Evolutionary conservation across 345 rosid species (phyloP), one percentile per base, ranked within the genome.

Genomic region (Eucalyptus cloeziana): DNA sequence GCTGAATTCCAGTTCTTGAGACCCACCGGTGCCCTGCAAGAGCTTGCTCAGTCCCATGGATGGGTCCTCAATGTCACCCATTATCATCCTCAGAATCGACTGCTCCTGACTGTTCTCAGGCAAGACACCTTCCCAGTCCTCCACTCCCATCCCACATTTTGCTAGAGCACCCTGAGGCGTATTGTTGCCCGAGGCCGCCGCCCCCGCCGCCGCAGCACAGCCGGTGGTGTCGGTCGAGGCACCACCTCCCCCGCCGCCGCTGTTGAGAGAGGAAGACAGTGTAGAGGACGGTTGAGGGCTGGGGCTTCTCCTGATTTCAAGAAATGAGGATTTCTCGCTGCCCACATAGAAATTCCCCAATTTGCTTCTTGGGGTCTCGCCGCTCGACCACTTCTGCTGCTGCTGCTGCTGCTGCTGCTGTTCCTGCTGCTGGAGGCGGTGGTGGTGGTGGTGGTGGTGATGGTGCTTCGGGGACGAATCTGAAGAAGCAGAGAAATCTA

Each of bases 211-310:
- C 83, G 83, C 83, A 6, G 83, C 83, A 3, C 83, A 24, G 8
- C 83, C 47, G 45, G 83, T 76, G 83, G 83, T 76, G 83, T 76
- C 83, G 83, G 83, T 76, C 83, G 83, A 76, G 83, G 83, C 83
- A 76, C 47, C 83, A 76, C 83, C 83, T 76, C 83, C 83, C 24
- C 83, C 83, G 47, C 83, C 83, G 47, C 91, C 91, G 87, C 92
- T 90, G 94, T 94, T 93, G 92, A 91, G 90, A 88, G 96, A 93
- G 89, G 95, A 94, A 62, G 96, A 95, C 90, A 93, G 95, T 43
- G 96, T 95, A 87, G 96, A 94, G 88, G 95, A 86, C 33, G 89
- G 86, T 44, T 62, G 95, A 33, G 96, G 96, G 87, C 96, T 95
- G 88, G 91, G 93, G 94, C 95, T 94, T 91, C 93, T 94, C 93